Base-by-base conservation (phyloP, 164 flowering plant genomes). In the Tinospora cordifolia region DNA sequence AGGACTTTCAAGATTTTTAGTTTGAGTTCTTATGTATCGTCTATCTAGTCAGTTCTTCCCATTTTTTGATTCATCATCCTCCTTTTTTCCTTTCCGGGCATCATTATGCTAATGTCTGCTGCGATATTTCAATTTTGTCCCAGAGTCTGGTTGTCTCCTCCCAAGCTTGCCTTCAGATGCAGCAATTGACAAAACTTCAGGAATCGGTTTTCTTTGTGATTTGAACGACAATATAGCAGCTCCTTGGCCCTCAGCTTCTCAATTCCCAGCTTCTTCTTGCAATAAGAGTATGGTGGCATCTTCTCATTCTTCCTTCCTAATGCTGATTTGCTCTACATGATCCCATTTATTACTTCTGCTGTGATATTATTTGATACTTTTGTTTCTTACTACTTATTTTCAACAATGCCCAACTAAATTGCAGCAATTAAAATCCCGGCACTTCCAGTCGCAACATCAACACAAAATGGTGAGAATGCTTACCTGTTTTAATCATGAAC, bases 101-200 rank as follows among this genome's bases (percentile, higher is more conserved):
- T 51, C 21, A n/a, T 51, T 51, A 6, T 15, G n/a, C 8, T 15
- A 51, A 51, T 51, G 21, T n/a, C 59, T 51, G 21, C 21, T 17
- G 4, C 6, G 59, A 17, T 51, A n/a, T 51, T n/a, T 51, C 59
- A 4, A 51, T n/a, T 51, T 17, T 51, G 59, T 51, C 8, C 17
- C 59, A 51, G 59, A 51, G 59, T 51, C 59, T 51, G 59, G 59
- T 6, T 94, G 99, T 76, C 97, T 94, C 71, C 76, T 94, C 66
- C 97, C 93, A 66, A 94, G 99, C 77, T 80, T 92, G 85, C 99
- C 99, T 26, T 88, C 99, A 27, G 99, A 94, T 89, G 91, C 85
- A 62, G 85, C 87, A 67, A 81, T 92, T 63, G 98, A 91, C 80
- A 59, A 74, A 46, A 71, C 74, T 58, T 71, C 92, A 11, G 97